phyloP scores from a whole-genome alignment of 495 filamentous ascomycete species.

The Podospora pseudopauciseta region DNA sequence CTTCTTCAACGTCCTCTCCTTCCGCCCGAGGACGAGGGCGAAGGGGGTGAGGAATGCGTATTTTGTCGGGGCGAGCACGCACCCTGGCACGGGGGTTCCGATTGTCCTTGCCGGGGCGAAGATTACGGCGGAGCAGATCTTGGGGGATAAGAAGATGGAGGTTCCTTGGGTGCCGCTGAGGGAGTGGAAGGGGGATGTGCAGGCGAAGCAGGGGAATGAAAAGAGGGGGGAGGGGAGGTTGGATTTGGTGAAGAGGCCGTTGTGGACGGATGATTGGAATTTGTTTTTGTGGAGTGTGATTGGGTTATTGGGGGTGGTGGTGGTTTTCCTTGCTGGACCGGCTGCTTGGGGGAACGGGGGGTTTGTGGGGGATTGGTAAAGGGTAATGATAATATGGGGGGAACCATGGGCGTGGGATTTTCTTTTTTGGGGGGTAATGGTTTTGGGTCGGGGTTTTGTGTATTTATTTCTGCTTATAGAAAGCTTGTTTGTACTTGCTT shows the following conservation, averaged over 20 bases:
- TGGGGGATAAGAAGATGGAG: constrained; percentile 37
- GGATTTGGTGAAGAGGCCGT: background rate
- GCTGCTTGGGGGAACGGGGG: background rate
- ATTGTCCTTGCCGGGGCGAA: constrained; percentile 62
- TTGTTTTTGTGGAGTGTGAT: constrained; percentile 8
- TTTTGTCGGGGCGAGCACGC: constrained; percentile 67
- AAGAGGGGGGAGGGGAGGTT: background rate
- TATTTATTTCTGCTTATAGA: background rate
- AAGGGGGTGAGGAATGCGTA: constrained; percentile 47
- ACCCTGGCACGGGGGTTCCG: constrained; percentile 70
- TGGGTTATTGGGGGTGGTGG: background rate
- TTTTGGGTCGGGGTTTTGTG: background rate
- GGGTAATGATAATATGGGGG: background rate
- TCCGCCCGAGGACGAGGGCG: constrained; percentile 58
- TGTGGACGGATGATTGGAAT: constrained; percentile 13
- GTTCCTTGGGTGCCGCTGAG: constrained; percentile 39
- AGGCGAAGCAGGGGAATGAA: background rate
- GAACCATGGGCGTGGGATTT: background rate
- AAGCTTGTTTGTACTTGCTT: background rate
- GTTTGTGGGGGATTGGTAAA: background rate
- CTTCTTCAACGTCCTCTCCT: constrained; percentile 68
- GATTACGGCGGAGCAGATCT: constrained; percentile 57
- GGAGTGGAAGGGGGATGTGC: constrained; percentile 8
- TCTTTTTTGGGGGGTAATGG: too few species aligned
- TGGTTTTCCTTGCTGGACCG: background rate